Evolutionary conservation across 2,329 filamentous ascomycete genomes (phyloP).

Genomic region (Aureobasidium sp.): DNA sequence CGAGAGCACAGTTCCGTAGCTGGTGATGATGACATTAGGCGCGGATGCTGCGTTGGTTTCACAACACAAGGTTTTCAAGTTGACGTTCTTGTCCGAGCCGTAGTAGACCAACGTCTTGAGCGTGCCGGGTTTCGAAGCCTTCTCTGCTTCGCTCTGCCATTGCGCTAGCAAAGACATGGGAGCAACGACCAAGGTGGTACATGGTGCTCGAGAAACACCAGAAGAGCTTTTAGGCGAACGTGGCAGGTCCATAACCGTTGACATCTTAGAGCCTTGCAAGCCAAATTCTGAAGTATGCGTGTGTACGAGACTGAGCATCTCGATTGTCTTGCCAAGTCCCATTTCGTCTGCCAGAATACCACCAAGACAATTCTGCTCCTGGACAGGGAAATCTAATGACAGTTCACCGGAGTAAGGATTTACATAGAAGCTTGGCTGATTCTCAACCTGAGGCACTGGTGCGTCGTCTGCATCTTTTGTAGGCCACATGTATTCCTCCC

Average conservation of each 20-base stretch:
- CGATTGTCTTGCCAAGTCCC: slow-evolving; percentile 96
- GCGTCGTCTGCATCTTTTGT: slow-evolving; percentile 78
- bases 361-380: slow-evolving; percentile 90
- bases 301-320: slow-evolving; percentile 93
- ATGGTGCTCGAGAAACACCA: slow-evolving; percentile 61
- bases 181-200: slow-evolving; percentile 89
- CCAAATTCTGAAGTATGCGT: slow-evolving; percentile 57
- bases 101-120: slow-evolving; percentile 87
- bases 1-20: slow-evolving; percentile 84
- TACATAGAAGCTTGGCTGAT: slow-evolving; percentile 74
- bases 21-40: slow-evolving; percentile 88
- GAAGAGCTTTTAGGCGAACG: slow-evolving; percentile 51
- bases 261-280: slow-evolving; percentile 6
- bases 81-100: slow-evolving; percentile 70
- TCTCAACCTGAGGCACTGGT: slow-evolving; percentile 56
- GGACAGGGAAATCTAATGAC: slow-evolving; percentile 80
- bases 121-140: slow-evolving; percentile 75
- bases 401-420: slow-evolving; percentile 96
- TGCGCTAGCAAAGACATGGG: slow-evolving; percentile 95
- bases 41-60: slow-evolving; percentile 63
- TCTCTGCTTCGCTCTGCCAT: slow-evolving; percentile 92
- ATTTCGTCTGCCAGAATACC: slow-evolving; percentile 95
- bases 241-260: slow-evolving; percentile 49
- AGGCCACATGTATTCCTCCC: slow-evolving; percentile 94
- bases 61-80: slow-evolving; percentile 72